Conservation (phyloP, 352 stramenopile genomes). For the Globisporangium parvum region DNA sequence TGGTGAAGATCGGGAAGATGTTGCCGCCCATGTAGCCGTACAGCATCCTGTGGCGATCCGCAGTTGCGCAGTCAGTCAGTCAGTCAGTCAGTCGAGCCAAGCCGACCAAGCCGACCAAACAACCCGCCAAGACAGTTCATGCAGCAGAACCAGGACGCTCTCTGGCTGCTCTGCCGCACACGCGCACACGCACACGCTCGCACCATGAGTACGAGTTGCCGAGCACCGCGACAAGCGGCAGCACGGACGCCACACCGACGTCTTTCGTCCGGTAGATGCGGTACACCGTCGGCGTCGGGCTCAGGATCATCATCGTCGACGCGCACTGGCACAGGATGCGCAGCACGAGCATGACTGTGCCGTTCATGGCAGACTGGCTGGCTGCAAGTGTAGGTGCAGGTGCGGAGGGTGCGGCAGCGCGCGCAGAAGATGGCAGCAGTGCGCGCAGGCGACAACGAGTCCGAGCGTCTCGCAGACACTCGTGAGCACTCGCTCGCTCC, state of each 20-base stretch:
- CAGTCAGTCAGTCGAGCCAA: not conserved
- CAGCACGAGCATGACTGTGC: slow-evolving; percentile 20
- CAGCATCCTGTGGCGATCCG: slow-evolving; percentile 26
- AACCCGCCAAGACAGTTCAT: too few species aligned
- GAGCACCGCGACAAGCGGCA: slow-evolving; percentile 32
- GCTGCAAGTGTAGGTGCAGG: too few species aligned
- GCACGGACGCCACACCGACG: slow-evolving; percentile 26
- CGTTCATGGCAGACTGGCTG: slow-evolving; percentile 1
- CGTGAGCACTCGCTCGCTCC: too few species aligned
- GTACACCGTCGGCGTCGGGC: slow-evolving; percentile 27
- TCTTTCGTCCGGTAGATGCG: slow-evolving; percentile 36
- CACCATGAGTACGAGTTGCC: slow-evolving; percentile 28
- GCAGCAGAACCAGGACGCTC: too few species aligned
- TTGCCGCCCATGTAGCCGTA: slow-evolving; percentile 30
- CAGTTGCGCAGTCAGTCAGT: not conserved
- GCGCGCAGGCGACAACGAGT: too few species aligned
- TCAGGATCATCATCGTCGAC: slow-evolving; percentile 37
- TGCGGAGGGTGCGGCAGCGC: too few species aligned
- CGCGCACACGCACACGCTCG: not conserved
- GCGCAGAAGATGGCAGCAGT: too few species aligned
- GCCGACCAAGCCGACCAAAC: too few species aligned
- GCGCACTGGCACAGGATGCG: slow-evolving; percentile 25
- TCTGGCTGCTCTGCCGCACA: not conserved
- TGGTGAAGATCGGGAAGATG: slow-evolving; percentile 28
- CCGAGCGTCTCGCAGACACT: too few species aligned